These are phyloP conservation scores for Pugionium cornutum DNA, from an alignment of 345 rosid genomes.

Conservation along the genomic window DNA sequence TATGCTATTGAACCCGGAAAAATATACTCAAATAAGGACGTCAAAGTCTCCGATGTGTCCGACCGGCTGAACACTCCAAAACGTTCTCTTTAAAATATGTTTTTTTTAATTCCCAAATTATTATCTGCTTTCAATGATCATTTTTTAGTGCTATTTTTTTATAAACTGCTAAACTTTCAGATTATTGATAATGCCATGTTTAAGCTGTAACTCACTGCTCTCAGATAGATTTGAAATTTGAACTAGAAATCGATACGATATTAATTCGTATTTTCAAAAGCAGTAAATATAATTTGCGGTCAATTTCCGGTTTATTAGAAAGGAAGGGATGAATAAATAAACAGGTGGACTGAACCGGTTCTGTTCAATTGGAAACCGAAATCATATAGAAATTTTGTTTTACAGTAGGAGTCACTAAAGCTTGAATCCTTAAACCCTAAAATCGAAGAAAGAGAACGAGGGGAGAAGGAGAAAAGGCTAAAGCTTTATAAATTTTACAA, in stretches of 20 bases:
- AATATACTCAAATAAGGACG: background rate
- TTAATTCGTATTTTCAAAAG: background rate
- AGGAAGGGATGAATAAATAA: background rate
- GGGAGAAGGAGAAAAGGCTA: slow-evolving; percentile 7
- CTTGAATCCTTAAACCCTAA: slow-evolving; percentile 41
- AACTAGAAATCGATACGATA: too few relatives aligned
- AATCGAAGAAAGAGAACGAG: slow-evolving; percentile 1
- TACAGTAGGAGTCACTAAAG: slow-evolving; percentile 13
- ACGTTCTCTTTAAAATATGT: slow-evolving; percentile 21
- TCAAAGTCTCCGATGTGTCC: slow-evolving; percentile 12
- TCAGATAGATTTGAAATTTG: too few relatives aligned
- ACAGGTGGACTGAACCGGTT: slow-evolving; percentile 20
- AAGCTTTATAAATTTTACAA: slow-evolving; percentile 37
- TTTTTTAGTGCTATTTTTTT: background rate
- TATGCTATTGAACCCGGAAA: background rate
- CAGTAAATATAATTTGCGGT: background rate
- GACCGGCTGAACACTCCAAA: slow-evolving; percentile 21
- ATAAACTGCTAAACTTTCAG: too few relatives aligned
- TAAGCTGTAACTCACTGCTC: too few relatives aligned
- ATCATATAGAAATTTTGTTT: slow-evolving; percentile 8
- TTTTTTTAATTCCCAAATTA: slow-evolving; percentile 19
- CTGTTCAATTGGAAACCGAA: slow-evolving; percentile 6
- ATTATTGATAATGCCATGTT: too few relatives aligned
- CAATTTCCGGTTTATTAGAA: too few relatives aligned
- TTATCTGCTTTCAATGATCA: too few relatives aligned